Conservation (phyloP, 2,329 filamentous ascomycete species). For the Cyphellophora attinorum region DNA sequence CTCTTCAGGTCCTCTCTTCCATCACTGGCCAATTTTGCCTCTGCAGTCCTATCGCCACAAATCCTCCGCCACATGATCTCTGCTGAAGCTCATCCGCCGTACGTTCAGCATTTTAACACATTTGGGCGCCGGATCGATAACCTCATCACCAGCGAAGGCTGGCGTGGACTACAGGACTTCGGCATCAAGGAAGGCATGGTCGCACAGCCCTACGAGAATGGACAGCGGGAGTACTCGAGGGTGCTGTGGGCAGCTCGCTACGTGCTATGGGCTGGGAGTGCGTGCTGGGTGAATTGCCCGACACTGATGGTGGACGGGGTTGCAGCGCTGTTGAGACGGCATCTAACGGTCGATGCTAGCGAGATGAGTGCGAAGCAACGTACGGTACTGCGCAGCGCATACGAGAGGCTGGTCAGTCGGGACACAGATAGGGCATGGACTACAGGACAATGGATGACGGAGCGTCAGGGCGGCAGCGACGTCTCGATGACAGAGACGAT, state of each 20-base stretch:
- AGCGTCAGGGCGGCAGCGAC: slow-evolving; percentile 26
- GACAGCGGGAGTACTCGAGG: background rate
- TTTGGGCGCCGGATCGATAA: too few species aligned
- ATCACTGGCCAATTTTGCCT: too few species aligned
- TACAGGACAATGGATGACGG: slow-evolving; percentile 30
- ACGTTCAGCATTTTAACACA: slow-evolving; percentile 1
- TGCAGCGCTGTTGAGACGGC: slow-evolving; percentile 21
- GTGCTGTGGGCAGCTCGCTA: too few species aligned
- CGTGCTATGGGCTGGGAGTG: slow-evolving; percentile 49
- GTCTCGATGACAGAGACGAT: slow-evolving; percentile 26
- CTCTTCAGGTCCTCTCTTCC: too few species aligned
- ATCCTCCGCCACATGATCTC: too few species aligned
- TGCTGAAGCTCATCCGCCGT: slow-evolving; percentile 3
- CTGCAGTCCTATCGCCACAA: too few species aligned
- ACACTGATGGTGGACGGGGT: slow-evolving; percentile 48
- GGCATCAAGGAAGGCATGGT: slow-evolving; percentile 51
- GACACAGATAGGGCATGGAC: slow-evolving; percentile 23
- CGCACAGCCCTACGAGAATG: slow-evolving; percentile 43
- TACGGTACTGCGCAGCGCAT: slow-evolving; percentile 20
- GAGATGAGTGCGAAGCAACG: slow-evolving; percentile 9
- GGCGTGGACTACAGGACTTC: slow-evolving; percentile 45
- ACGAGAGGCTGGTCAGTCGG: slow-evolving; percentile 20
- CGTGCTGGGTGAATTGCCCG: slow-evolving; percentile 54
- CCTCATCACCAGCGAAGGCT: slow-evolving; percentile 50
- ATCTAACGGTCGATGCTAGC: slow-evolving; percentile 5